Conservation (phyloP, 139 green algal genomes). For the Chlorella sp. region DNA sequence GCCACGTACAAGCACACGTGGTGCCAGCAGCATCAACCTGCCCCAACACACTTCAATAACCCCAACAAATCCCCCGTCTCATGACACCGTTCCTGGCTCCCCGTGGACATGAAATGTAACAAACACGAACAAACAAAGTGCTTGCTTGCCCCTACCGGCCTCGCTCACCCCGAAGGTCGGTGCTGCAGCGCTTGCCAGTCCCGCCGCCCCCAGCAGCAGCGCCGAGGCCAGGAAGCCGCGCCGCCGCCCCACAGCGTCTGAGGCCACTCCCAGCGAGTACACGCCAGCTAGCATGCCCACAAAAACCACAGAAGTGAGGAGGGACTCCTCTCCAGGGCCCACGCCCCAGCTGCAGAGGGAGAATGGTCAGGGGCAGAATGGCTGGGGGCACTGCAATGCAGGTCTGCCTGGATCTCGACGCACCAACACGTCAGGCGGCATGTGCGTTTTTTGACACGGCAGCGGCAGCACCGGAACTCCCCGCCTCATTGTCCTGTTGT, state of each 20-base stretch:
- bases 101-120: no score
- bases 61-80: no score
- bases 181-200: conserved; percentile 58
- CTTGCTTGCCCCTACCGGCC: not conserved
- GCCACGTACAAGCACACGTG: not conserved
- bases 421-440: no score
- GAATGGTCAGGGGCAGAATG: no score
- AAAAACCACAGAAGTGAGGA: conserved; percentile 76
- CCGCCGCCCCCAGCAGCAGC: conserved; percentile 61
- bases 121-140: no score
- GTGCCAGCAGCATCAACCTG: not conserved
- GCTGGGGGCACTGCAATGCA: no score
- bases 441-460: no score
- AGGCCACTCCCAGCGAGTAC: conserved; percentile 68
- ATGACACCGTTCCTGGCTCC: no score
- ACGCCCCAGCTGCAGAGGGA: conserved; percentile 73
- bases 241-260: conserved; percentile 63
- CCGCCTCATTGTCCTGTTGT: no score
- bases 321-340: conserved; percentile 52
- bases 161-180: conserved; percentile 57
- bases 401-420: no score
- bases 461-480: no score
- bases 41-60: no score
- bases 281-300: conserved; percentile 77
- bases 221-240: conserved; percentile 61